These are phyloP conservation scores for Salvia rosmarinus DNA, from an alignment of 257 asterid genomes.

Conservation along the genomic window DNA sequence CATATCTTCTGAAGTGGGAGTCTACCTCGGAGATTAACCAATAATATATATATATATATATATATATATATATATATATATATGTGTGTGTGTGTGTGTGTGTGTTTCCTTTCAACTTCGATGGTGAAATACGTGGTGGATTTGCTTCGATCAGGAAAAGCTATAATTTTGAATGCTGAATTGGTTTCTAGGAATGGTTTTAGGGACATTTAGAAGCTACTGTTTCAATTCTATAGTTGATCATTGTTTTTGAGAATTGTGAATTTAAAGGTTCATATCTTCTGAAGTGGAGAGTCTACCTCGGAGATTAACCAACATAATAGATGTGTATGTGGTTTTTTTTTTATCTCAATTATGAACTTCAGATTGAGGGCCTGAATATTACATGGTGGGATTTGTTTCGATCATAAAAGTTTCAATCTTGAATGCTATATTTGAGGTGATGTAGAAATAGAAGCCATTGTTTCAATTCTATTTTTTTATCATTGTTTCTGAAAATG, in stretches of 20 bases:
- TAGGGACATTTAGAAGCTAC: slow-evolving; percentile 9
- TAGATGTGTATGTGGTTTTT: no score
- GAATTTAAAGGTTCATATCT: slow-evolving; percentile 48
- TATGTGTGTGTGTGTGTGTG: no score
- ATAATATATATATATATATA: no score
- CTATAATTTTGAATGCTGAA: no score
- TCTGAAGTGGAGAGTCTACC: slow-evolving; percentile 49
- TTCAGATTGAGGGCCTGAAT: slow-evolving; percentile 31
- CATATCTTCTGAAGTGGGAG: slow-evolving; percentile 53
- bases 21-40: no score
- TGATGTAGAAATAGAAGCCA: background rate
- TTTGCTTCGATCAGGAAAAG: no score
- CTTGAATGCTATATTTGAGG: slow-evolving; percentile 13
- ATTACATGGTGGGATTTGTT: slow-evolving; percentile 22
- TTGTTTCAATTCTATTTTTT: background rate
- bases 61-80: no score
- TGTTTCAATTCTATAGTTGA: background rate
- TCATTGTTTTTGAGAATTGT: background rate
- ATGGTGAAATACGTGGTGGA: no score
- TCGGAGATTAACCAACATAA: no score
- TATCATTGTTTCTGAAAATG: background rate
- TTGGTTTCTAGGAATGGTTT: slow-evolving; percentile 18
- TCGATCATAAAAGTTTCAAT: background rate
- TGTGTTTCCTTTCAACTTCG: no score
- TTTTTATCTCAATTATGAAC: background rate